Percentiles rank a stretch among this genome's conserved stretches.
Evolutionary conservation across 1,139 yeast genomes (phyloP).

Genomic region (Suhomyces chickasaworum): DNA sequence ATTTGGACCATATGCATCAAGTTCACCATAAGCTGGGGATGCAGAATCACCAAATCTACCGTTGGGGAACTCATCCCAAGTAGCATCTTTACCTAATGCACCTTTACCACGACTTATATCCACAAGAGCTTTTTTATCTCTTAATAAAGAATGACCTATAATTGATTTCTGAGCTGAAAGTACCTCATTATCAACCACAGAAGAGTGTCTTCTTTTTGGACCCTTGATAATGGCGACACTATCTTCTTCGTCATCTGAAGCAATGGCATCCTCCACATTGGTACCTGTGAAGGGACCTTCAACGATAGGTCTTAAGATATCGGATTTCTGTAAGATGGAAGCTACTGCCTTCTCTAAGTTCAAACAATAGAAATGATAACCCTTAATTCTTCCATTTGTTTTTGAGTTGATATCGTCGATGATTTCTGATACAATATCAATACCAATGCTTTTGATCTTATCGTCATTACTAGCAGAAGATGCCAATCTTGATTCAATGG

Average conservation of each 20-base stretch:
- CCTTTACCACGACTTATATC: conserved; percentile 88
- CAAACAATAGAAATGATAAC: conserved; percentile 88
- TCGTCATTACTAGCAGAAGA: conserved; percentile 79
- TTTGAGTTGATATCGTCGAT: conserved; percentile 55
- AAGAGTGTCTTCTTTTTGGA: conserved; percentile 42
- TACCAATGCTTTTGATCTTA: conserved; percentile 81
- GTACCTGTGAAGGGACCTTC: conserved; percentile 18
- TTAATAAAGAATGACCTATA: conserved; percentile 29
- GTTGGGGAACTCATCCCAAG: conserved; percentile 98
- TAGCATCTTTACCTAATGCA: conserved; percentile 84
- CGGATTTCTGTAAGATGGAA: conserved; percentile 67
- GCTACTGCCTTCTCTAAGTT: conserved; percentile 92
- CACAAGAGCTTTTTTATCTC: conserved; percentile 55
- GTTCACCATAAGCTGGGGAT: conserved; percentile 97
- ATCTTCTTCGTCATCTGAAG: conserved; percentile 29
- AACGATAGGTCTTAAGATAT: conserved; percentile 40
- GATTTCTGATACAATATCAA: conserved; percentile 66
- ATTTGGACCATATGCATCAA: conserved; percentile 95
- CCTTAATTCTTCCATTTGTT: conserved; percentile 61
- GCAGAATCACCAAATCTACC: conserved; percentile 98
- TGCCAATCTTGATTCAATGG: conserved; percentile 43
- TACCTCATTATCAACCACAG: conserved; percentile 48
- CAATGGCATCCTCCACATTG: conserved; percentile 35
- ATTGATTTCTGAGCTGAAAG: conserved; percentile 31
- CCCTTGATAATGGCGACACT: conserved; percentile 11